Evolutionary conservation across 2,329 filamentous ascomycete species (phyloP).

Genomic region (Aspergillus novoparasiticus): DNA sequence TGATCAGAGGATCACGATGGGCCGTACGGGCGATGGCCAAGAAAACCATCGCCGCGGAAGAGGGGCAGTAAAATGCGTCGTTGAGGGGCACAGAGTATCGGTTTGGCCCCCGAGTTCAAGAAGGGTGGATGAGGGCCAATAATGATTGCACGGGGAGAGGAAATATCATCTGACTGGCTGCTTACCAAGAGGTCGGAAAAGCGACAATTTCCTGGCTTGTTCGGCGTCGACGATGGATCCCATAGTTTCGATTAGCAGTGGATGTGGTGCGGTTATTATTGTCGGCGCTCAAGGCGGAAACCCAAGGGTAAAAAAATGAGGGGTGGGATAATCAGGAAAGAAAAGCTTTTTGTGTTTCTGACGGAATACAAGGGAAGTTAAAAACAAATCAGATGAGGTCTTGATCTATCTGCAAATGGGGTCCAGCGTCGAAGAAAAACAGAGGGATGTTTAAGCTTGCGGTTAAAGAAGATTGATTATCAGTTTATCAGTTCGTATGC

Average conservation of each 20-base stretch:
- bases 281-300: constrained; percentile 28
- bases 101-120: constrained; percentile 2
- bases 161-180: constrained; percentile 36
- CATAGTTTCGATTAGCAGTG: constrained; percentile 24
- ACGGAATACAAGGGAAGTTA: neutral
- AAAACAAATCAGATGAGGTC: neutral
- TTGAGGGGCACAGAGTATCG: constrained; percentile 14
- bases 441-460: neutral
- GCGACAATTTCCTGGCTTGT: constrained; percentile 45
- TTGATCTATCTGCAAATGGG: neutral
- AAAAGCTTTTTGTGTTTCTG: neutral
- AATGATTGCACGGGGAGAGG: constrained; percentile 36
- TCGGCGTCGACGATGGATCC: constrained; percentile 38
- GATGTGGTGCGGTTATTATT: constrained; percentile 13
- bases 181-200: constrained; percentile 50
- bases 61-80: constrained; percentile 13
- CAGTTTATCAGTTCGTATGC: neutral
- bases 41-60: constrained; percentile 9
- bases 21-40: neutral
- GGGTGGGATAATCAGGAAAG: neutral
- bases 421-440: neutral
- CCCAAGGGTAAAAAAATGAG: constrained; percentile 1
- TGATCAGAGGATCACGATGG: neutral
- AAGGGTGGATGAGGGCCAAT: constrained; percentile 30
- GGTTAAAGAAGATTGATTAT: neutral